A percentile compares a stretch with the other conserved stretches of the same genome.
phyloP scores from a whole-genome alignment of 768 basidiomycete species.

The Harrya chromipes region DNA sequence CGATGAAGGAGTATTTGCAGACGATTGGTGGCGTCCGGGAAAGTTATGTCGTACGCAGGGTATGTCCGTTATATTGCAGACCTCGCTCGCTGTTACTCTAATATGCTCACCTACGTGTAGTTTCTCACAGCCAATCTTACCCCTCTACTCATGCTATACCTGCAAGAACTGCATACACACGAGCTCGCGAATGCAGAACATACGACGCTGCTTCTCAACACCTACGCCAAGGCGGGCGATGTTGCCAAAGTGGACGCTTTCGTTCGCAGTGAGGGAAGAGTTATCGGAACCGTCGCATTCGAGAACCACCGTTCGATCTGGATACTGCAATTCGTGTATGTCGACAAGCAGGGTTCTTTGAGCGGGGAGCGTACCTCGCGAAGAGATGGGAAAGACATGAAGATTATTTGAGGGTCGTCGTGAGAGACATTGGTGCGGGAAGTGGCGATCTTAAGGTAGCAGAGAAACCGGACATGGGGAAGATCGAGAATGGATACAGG shows the following conservation, averaged over 20 bases:
- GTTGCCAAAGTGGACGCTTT: constrained; percentile 85
- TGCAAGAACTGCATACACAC: constrained; percentile 90
- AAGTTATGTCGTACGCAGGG: constrained; percentile 97
- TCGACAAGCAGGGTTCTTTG: constrained; percentile 93
- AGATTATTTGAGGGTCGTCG: constrained; percentile 89
- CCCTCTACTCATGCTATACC: constrained; percentile 90
- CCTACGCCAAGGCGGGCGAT: constrained; percentile 96
- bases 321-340: constrained; percentile 97
- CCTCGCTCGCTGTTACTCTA: not conserved
- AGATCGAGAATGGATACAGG: constrained; percentile 39
- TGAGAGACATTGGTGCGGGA: constrained; percentile 73
- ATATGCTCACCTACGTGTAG: constrained; percentile 39
- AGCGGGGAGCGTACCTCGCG: constrained; percentile 92
- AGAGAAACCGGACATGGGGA: constrained; percentile 36
- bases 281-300: constrained; percentile 25
- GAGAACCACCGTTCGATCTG: constrained; percentile 91
- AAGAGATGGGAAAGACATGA: constrained; percentile 89
- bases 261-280: constrained; percentile 80
- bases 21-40: constrained; percentile 91
- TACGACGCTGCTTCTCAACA: constrained; percentile 93
- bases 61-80: constrained; percentile 40
- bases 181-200: constrained; percentile 94
- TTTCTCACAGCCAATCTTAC: constrained; percentile 97
- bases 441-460: constrained; percentile 2
- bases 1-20: constrained; percentile 89